Base-by-base conservation (phyloP, 257 asterid genomes). In the Lycium barbarum region DNA sequence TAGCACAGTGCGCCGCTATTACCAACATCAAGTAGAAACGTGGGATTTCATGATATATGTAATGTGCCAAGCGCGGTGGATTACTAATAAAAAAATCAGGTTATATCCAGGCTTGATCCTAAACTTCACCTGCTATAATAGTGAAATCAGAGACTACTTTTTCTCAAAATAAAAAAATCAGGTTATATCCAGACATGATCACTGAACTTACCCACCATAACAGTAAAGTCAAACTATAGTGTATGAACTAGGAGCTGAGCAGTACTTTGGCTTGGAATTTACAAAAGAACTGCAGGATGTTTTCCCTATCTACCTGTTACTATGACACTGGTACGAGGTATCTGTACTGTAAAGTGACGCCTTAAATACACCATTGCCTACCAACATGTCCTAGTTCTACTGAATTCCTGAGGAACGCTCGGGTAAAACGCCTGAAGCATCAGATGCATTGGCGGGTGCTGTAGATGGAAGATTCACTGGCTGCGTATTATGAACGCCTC, bases 361-460 rank as follows among this genome's bases (percentile, higher is more conserved):
- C 45, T 10, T 35, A 65, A 36, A 79, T 68, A 80, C 40, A 70
- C 70, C 61, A 17, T 49, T 66, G 13, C 47, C 81, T 45, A 66
- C 55, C 43, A 18, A 45, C 63, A 62, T 61, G 58, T 57, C 35
- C 45, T 36, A 26, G 18, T 84, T 88, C 89, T 83, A 87, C 35
- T 82, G 85, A 83, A 78, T 84, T 84, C 89, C 86, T 22, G 90
- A 66, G 22, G 91, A 83, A 49, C 35, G 83, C 14, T 83, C 84
- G 1, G 92, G 90, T 53, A 84, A 38, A 81, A n/a, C 53, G 14
- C 89, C 88, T 0, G 90, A 70, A 65, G 45, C 78, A 45, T 83
- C 82, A n/a, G 91, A 85, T 10, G 85, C 80, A 53, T 80, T 47
- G 68, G 86, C 73, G 4, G 87, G 67, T 71, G 85, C 55, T 45